Conservation (phyloP, 805 yeast species). For the Ogataea corticis region DNA sequence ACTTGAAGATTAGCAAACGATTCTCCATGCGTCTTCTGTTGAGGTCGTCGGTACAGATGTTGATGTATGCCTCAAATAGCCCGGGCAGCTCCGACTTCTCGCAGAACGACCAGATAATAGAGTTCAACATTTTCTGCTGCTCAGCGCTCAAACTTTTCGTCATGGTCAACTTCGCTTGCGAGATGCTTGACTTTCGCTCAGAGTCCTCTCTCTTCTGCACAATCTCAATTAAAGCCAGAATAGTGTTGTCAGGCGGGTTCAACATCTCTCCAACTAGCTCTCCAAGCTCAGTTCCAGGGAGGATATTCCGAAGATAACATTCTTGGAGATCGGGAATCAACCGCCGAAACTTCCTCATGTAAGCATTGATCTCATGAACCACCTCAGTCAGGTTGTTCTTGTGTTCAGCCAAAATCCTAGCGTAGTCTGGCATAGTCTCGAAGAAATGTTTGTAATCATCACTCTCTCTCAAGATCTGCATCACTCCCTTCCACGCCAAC, state of each 20-base stretch:
- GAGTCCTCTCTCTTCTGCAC: conserved; percentile 41
- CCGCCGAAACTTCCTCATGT: conserved; percentile 35
- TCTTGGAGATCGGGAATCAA: conserved; percentile 40
- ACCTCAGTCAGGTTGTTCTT: conserved; percentile 51
- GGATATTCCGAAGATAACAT: conserved; percentile 47
- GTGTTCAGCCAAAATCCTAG: conserved; percentile 42
- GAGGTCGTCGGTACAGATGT: conserved; percentile 58
- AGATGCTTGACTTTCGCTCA: conserved; percentile 40
- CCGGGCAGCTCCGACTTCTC: conserved; percentile 50
- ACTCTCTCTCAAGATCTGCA: conserved; percentile 42
- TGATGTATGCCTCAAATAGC: conserved; percentile 57
- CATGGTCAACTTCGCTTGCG: conserved; percentile 50
- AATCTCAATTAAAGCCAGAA: conserved; percentile 44
- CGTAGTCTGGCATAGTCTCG: conserved; percentile 44
- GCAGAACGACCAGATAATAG: conserved; percentile 48
- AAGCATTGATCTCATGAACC: conserved; percentile 46
- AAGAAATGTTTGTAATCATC: conserved; percentile 48
- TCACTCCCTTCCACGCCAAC: conserved; percentile 81
- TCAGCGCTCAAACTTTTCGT: conserved; percentile 45
- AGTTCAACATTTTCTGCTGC: conserved; percentile 40
- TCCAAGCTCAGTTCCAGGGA: conserved; percentile 59
- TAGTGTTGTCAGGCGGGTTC: conserved; percentile 47
- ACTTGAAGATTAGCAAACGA: conserved; percentile 55
- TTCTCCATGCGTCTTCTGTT: conserved; percentile 61
- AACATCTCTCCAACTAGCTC: conserved; percentile 50